Percentiles rank a stretch among this genome's conserved stretches.
Evolutionary conservation across 2,329 filamentous ascomycete species (phyloP).

Genomic region (Epichloe uncinata): DNA sequence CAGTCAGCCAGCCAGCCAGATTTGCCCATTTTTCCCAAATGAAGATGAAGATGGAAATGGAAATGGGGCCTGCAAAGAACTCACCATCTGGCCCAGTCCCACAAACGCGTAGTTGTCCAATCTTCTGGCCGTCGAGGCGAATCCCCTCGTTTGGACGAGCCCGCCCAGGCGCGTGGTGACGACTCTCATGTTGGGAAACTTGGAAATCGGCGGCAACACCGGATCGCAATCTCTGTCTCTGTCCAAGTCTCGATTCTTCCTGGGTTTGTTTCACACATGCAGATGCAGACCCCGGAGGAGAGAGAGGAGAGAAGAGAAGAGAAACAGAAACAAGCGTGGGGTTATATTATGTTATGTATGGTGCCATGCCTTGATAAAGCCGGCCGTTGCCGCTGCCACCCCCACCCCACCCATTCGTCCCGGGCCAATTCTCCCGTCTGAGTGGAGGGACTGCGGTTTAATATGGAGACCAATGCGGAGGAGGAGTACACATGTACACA

Average conservation of each 20-base stretch:
- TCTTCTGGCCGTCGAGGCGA: constrained; percentile 33
- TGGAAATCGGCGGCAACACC: background rate
- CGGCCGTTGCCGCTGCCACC: constrained; percentile 21
- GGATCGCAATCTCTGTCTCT: background rate
- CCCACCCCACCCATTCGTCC: no score
- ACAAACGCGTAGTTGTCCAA: constrained; percentile 45
- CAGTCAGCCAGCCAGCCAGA: background rate
- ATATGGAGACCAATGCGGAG: no score
- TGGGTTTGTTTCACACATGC: no score
- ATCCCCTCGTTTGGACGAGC: constrained; percentile 30
- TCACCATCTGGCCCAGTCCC: constrained; percentile 48
- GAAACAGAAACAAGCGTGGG: background rate
- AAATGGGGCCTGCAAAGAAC: constrained; percentile 7
- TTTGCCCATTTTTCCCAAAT: no score
- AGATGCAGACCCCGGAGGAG: background rate
- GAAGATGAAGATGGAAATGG: background rate
- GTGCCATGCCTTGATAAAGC: constrained; percentile 11
- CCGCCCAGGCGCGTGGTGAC: constrained; percentile 12
- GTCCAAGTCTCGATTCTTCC: no score
- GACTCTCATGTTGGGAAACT: constrained; percentile 10
- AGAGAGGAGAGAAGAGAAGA: background rate
- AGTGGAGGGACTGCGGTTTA: no score
- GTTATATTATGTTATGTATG: no score
- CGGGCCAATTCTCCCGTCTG: background rate
- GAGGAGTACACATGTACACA: no score